Conservation (phyloP, 2,329 filamentous ascomycete species). For the Xylaria multiplex region DNA sequence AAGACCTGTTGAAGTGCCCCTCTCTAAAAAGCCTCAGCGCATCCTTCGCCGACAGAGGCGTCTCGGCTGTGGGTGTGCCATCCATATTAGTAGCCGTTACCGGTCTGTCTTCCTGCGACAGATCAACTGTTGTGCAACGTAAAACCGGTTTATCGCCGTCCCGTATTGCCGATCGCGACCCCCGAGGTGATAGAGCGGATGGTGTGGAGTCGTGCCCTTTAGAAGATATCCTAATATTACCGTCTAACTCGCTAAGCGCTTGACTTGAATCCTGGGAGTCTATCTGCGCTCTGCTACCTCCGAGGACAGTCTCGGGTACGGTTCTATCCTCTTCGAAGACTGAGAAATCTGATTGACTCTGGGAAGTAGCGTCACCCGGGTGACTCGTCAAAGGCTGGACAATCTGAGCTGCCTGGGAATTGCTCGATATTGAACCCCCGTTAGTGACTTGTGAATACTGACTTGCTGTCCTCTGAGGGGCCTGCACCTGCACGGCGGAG, state of each 20-base stretch:
- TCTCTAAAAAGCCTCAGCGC: conserved; percentile 41
- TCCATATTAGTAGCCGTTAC: conserved; percentile 40
- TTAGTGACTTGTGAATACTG: conserved; percentile 29
- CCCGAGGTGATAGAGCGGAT: background rate
- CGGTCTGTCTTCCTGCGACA: conserved; percentile 12
- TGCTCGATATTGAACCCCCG: conserved; percentile 31
- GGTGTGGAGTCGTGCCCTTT: conserved; percentile 20
- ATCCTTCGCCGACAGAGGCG: conserved; percentile 42
- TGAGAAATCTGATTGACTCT: conserved; percentile 39
- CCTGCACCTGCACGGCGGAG: conserved; percentile 22
- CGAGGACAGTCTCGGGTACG: conserved; percentile 32
- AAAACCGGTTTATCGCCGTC: background rate
- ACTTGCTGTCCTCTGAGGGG: conserved; percentile 25
- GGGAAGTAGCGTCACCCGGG: conserved; percentile 36
- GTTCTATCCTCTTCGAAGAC: conserved; percentile 42
- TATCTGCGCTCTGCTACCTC: conserved; percentile 18
- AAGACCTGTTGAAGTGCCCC: conserved; percentile 34
- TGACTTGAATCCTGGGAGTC: conserved; percentile 42
- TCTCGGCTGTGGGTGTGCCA: conserved; percentile 27
- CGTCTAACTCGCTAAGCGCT: conserved; percentile 44
- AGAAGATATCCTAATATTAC: conserved; percentile 43
- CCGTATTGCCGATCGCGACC: conserved; percentile 2
- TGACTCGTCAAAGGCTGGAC: conserved; percentile 41
- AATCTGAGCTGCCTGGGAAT: conserved; percentile 47
- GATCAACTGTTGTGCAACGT: conserved; percentile 3